Conservation (phyloP, 2,329 filamentous ascomycete species). For the Dendrostoma leiphaemia region DNA sequence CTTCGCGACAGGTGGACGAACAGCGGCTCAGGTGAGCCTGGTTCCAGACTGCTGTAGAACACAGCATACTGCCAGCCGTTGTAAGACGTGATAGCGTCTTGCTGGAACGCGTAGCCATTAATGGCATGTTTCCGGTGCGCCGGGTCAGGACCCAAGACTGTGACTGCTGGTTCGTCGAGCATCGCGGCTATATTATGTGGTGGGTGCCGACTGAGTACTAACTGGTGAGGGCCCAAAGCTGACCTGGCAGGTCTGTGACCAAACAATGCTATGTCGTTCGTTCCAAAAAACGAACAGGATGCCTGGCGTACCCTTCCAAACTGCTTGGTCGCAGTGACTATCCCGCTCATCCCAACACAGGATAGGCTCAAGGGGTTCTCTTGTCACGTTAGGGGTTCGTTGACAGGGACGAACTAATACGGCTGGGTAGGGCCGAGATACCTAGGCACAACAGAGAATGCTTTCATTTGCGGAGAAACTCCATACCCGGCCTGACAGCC, state of each 20-base stretch:
- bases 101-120: conserved; percentile 49
- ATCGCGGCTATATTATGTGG: no score
- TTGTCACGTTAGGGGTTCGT: background rate
- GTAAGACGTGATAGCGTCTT: conserved; percentile 44
- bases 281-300: no score
- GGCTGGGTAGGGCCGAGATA: background rate
- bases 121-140: conserved; percentile 34
- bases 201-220: no score
- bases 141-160: conserved; percentile 34
- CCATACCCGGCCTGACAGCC: background rate
- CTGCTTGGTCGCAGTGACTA: no score
- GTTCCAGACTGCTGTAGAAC: conserved; percentile 35
- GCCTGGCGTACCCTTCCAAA: no score
- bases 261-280: no score
- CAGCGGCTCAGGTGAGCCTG: conserved; percentile 29
- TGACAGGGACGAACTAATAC: no score
- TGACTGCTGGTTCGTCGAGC: conserved; percentile 29
- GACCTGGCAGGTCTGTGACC: background rate
- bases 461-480: background rate
- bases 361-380: no score
- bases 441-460: no score
- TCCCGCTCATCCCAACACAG: no score
- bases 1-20: conserved; percentile 45
- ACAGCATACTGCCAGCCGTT: conserved; percentile 48
- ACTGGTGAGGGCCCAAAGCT: no score